Percentiles rank a stretch among this genome's conserved stretches.
Evolutionary conservation across 331 rosid species (phyloP).

Genomic region (Pyrus hybrid): DNA sequence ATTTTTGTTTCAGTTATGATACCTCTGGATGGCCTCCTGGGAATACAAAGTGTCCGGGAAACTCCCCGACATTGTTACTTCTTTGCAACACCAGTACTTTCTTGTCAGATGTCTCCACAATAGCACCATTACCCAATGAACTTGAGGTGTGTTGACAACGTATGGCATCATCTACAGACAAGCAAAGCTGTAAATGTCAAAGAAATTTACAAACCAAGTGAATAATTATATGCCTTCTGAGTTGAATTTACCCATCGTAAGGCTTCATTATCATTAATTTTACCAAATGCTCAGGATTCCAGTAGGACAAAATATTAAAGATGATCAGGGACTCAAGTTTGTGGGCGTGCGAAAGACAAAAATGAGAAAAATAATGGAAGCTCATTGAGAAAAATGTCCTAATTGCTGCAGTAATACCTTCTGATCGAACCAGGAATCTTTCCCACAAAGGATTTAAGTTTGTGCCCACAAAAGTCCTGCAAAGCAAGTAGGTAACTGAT

Average conservation of each 20-base stretch:
- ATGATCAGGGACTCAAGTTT: background rate
- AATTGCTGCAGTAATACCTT: constrained; percentile 40
- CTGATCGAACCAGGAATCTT: constrained; percentile 53
- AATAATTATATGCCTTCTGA: background rate
- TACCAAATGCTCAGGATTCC: background rate
- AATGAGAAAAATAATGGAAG: background rate
- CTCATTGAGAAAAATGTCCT: background rate
- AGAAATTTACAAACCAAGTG: background rate
- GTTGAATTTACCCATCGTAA: background rate
- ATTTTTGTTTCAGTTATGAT: constrained; percentile 15
- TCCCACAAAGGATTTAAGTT: constrained; percentile 83
- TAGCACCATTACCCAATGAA: constrained; percentile 91
- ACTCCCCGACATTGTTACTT: constrained; percentile 89
- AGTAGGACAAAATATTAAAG: background rate
- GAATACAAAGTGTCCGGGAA: constrained; percentile 87
- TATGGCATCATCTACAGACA: constrained; percentile 52
- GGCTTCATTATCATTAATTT: background rate
- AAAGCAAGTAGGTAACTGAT: constrained; percentile 23
- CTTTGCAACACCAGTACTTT: constrained; percentile 69
- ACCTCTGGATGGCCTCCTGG: constrained; percentile 99
- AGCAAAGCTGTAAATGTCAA: background rate
- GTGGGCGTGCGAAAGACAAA: background rate
- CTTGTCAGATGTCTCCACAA: constrained; percentile 75
- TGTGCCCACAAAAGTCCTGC: constrained; percentile 93
- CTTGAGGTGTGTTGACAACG: constrained; percentile 78